These are phyloP conservation scores for Geoglossum glabrum DNA, from an alignment of 495 filamentous ascomycete species.

Conservation along the genomic window DNA sequence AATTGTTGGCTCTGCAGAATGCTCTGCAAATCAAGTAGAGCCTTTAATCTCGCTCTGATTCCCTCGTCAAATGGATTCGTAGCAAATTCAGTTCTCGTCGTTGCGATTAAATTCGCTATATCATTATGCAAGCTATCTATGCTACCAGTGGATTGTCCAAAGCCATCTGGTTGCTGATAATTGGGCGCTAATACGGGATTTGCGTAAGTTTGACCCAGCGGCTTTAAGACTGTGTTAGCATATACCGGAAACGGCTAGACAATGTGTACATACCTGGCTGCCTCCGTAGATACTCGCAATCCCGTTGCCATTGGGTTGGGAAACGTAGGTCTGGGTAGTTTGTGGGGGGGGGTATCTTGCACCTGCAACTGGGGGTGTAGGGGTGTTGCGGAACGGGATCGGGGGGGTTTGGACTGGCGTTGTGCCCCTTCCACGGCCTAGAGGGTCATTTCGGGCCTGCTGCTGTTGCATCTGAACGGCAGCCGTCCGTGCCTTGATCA, in stretches of 20 bases:
- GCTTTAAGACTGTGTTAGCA: neutral
- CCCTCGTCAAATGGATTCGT: slow-evolving; percentile 50
- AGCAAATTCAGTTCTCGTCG: slow-evolving; percentile 49
- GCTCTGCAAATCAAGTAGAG: slow-evolving; percentile 65
- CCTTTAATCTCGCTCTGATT: slow-evolving; percentile 59
- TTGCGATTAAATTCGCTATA: slow-evolving; percentile 51
- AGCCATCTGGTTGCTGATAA: slow-evolving; percentile 7
- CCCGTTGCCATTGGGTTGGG: slow-evolving; percentile 2
- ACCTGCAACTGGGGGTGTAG: slow-evolving; percentile 39
- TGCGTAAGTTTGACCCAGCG: neutral
- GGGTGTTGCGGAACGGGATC: slow-evolving; percentile 36
- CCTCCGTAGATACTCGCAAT: neutral
- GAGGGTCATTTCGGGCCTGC: slow-evolving; percentile 39
- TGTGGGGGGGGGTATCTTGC: slow-evolving; percentile 7
- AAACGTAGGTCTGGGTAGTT: slow-evolving; percentile 4
- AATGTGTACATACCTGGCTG: neutral
- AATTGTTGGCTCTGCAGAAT: slow-evolving; percentile 63
- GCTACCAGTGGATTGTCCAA: slow-evolving; percentile 17
- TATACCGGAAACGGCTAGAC: neutral
- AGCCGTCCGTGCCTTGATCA: slow-evolving; percentile 70
- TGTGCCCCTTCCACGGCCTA: slow-evolving; percentile 29
- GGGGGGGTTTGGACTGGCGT: slow-evolving; percentile 27
- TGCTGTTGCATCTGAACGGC: slow-evolving; percentile 51
- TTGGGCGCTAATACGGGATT: neutral
- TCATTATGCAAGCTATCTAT: slow-evolving; percentile 63